A percentile compares a stretch with the other conserved stretches of the same genome.
Evolutionary conservation across 257 asterid genomes (phyloP).

Genomic region (Solanum tacnaense): DNA sequence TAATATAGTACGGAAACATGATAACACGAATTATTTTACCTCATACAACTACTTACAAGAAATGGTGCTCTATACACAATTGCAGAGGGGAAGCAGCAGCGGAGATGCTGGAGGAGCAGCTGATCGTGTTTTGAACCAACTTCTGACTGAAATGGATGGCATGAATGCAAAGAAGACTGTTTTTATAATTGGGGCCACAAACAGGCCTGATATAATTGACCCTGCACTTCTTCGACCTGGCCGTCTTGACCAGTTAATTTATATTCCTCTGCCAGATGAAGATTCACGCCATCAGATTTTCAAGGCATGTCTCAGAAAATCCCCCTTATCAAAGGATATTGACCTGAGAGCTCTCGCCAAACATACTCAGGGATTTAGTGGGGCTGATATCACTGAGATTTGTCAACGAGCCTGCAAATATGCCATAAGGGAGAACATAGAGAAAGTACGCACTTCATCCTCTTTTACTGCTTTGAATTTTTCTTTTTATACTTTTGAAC

Average conservation of each 20-base stretch:
- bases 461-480: not conserved
- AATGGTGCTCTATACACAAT: not conserved
- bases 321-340: constrained; percentile 40
- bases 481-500: not conserved
- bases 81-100: constrained; percentile 42
- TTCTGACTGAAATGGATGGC: constrained; percentile 58
- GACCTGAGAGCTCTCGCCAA: constrained; percentile 43
- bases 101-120: constrained; percentile 66
- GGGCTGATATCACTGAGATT: constrained; percentile 49
- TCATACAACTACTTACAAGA: not conserved
- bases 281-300: constrained; percentile 44
- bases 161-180: constrained; percentile 51
- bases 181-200: constrained; percentile 52
- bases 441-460: constrained; percentile 21
- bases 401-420: constrained; percentile 54
- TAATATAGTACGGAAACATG: not conserved
- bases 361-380: constrained; percentile 48
- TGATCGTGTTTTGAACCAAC: constrained; percentile 49
- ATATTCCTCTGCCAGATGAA: constrained; percentile 53
- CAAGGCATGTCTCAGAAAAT: constrained; percentile 45
- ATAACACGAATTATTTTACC: not conserved
- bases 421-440: constrained; percentile 50
- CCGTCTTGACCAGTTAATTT: constrained; percentile 47
- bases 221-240: constrained; percentile 54
- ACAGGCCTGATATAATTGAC: constrained; percentile 49